These are phyloP conservation scores for Daldinia bambusicola DNA, from an alignment of 495 filamentous ascomycete species.

Conservation along the genomic window DNA sequence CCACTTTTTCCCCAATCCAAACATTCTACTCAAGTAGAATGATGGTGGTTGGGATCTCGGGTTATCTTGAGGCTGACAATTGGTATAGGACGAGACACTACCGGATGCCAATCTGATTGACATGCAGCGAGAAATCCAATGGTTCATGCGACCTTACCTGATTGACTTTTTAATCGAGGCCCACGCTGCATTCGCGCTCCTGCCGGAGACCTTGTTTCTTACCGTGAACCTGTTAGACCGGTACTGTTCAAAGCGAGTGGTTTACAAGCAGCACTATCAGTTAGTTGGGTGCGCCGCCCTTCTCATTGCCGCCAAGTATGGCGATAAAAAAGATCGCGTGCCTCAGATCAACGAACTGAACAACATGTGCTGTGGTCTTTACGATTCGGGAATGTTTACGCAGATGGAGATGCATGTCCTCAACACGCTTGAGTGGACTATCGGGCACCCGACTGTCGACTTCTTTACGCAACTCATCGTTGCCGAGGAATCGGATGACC, in stretches of 20 bases:
- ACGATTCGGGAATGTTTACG: conserved; percentile 99
- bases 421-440: conserved; percentile 94
- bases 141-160: conserved; percentile 99
- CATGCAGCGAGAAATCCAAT: conserved; percentile 98
- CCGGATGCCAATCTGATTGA: conserved; percentile 98
- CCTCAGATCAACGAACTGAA: conserved; percentile 95
- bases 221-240: conserved; percentile 96
- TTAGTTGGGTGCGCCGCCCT: conserved; percentile 96
- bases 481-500: conserved; percentile 74
- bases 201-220: conserved; percentile 94
- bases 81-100: conserved; percentile 78
- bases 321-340: conserved; percentile 96
- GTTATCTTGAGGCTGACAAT: conserved; percentile 8
- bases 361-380: conserved; percentile 98
- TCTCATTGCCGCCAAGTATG: conserved; percentile 97
- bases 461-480: conserved; percentile 84
- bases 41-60: not conserved
- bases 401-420: conserved; percentile 99
- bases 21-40: not conserved
- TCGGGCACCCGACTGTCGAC: conserved; percentile 95
- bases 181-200: conserved; percentile 90
- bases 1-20: conserved; percentile 3
- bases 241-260: conserved; percentile 97
- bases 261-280: conserved; percentile 99
- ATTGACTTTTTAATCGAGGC: conserved; percentile 99